phyloP scores from a whole-genome alignment of 352 stramenopile species.

The Halophytophthora polymorphica region DNA sequence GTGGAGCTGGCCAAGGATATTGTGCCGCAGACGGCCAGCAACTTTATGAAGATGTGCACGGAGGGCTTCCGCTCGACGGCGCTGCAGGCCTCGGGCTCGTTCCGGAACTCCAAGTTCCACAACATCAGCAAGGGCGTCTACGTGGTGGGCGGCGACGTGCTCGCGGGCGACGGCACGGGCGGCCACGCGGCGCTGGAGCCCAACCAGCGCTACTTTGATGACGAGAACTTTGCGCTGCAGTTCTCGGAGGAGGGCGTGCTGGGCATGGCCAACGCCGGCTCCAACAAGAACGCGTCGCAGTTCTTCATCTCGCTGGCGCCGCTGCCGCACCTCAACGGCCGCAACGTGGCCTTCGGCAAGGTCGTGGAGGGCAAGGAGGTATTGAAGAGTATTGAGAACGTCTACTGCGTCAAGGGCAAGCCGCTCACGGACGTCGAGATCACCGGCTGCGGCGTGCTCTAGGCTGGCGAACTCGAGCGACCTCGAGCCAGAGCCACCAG shows the following conservation, averaged over 20 bases:
- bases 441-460: constrained; percentile 76
- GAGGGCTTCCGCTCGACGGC: constrained; percentile 57
- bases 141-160: constrained; percentile 69
- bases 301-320: constrained; percentile 98
- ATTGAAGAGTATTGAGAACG: constrained; percentile 78
- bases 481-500: not conserved
- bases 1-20: constrained; percentile 84
- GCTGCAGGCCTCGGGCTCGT: constrained; percentile 60
- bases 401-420: constrained; percentile 84
- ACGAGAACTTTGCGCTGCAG: constrained; percentile 87
- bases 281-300: constrained; percentile 98
- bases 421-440: constrained; percentile 80
- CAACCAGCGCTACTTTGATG: constrained; percentile 74
- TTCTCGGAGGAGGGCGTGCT: constrained; percentile 82
- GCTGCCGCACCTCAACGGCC: constrained; percentile 82
- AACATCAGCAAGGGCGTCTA: constrained; percentile 84
- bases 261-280: constrained; percentile 97
- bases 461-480: constrained; percentile 14
- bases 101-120: constrained; percentile 84
- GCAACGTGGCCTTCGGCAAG: constrained; percentile 87
- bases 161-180: constrained; percentile 70
- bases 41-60: constrained; percentile 76
- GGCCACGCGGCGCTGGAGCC: constrained; percentile 69
- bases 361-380: constrained; percentile 80
- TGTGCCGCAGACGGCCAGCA: constrained; percentile 67